These are phyloP conservation scores for Pseudopithomyces chartarum DNA, from an alignment of 2,329 filamentous ascomycete genomes.

Conservation along the genomic window DNA sequence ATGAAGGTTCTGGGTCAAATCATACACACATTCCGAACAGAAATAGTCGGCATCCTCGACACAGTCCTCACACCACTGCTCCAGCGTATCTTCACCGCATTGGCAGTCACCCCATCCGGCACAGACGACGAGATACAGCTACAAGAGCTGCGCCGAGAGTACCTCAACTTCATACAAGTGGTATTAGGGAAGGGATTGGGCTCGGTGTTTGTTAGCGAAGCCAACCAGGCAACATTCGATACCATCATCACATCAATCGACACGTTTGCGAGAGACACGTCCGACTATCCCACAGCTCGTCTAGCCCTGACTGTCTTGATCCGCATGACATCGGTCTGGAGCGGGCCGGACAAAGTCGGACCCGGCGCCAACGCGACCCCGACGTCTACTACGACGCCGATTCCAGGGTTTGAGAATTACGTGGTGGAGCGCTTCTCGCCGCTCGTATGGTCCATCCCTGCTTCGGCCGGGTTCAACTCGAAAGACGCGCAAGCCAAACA, in stretches of 20 bases:
- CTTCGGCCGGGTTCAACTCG: conserved; percentile 77
- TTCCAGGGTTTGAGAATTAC: conserved; percentile 91
- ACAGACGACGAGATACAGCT: conserved; percentile 98
- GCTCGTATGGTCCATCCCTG: conserved; percentile 86
- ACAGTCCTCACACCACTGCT: conserved; percentile 86
- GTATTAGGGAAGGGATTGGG: conserved; percentile 91
- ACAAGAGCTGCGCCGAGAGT: conserved; percentile 87
- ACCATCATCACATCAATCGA: conserved; percentile 84
- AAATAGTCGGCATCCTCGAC: conserved; percentile 89
- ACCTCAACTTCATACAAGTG: conserved; percentile 89
- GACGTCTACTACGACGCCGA: conserved; percentile 54
- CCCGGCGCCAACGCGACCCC: conserved; percentile 35
- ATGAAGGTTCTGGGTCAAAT: conserved; percentile 90
- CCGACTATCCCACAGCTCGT: conserved; percentile 68
- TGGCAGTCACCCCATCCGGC: conserved; percentile 81
- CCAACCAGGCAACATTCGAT: conserved; percentile 90
- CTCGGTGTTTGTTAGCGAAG: conserved; percentile 83
- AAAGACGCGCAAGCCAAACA: conserved; percentile 88
- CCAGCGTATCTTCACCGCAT: conserved; percentile 83
- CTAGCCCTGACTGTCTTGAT: conserved; percentile 83
- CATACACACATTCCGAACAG: conserved; percentile 92
- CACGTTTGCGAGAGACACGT: conserved; percentile 77
- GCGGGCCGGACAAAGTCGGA: conserved; percentile 72
- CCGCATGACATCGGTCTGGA: conserved; percentile 87
- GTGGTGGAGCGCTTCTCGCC: conserved; percentile 88